Evolutionary conservation across 345 rosid genomes (phyloP).

Genomic region (Trapa incisa): DNA sequence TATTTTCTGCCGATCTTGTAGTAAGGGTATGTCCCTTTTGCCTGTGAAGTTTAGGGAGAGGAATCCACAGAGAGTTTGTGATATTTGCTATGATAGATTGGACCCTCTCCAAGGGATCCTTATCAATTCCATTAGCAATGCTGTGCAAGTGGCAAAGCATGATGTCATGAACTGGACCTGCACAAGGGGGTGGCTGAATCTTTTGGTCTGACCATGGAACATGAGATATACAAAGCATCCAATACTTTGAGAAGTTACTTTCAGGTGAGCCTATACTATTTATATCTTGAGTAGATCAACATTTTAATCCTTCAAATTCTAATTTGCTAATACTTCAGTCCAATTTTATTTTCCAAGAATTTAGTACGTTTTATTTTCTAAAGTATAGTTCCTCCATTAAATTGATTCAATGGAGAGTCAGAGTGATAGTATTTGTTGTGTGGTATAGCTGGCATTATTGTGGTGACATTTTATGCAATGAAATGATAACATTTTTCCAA

Average conservation of each 20-base stretch:
- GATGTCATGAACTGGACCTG: conserved; percentile 94
- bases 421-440: too few relatives aligned
- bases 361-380: too few relatives aligned
- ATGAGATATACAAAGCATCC: conserved; percentile 86
- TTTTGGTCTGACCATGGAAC: conserved; percentile 89
- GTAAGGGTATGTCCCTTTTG: conserved; percentile 72
- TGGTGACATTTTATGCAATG: too few relatives aligned
- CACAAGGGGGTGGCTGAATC: conserved; percentile 84
- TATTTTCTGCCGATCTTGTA: conserved; percentile 68
- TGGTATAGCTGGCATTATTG: too few relatives aligned
- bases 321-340: too few relatives aligned
- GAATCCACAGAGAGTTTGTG: conserved; percentile 91
- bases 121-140: conserved; percentile 73
- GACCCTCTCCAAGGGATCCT: conserved; percentile 84
- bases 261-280: conserved; percentile 27
- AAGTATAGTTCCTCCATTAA: too few relatives aligned
- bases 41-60: conserved; percentile 78
- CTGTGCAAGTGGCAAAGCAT: conserved; percentile 84
- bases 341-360: too few relatives aligned
- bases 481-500: too few relatives aligned
- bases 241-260: conserved; percentile 66
- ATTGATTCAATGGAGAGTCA: too few relatives aligned
- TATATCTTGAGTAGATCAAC: too few relatives aligned
- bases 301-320: too few relatives aligned
- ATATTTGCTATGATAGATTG: conserved; percentile 85